Evolutionary conservation across 176 grass and related monocot species (phyloP).

Genomic region (Oryza meridionalis): DNA sequence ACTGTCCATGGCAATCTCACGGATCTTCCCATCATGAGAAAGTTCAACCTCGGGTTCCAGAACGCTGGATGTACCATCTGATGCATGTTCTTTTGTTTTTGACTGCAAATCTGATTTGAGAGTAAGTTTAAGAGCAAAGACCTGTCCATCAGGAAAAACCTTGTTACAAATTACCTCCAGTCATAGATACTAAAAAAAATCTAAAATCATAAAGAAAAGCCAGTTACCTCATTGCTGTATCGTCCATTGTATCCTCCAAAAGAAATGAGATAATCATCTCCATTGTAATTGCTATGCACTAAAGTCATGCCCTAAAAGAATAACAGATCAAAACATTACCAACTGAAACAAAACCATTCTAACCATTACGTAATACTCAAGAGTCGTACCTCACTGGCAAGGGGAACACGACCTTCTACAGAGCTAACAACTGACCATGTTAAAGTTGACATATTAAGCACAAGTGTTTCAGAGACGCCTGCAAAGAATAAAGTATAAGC

Average conservation of each 20-base stretch:
- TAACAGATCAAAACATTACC: slow-evolving; percentile 42
- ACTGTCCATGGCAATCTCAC: slow-evolving; percentile 90
- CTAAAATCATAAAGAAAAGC: background rate
- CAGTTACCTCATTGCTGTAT: slow-evolving; percentile 90
- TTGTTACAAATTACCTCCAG: slow-evolving; percentile 29
- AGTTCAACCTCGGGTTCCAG: slow-evolving; percentile 76
- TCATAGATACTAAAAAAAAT: slow-evolving; percentile 24
- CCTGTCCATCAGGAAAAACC: slow-evolving; percentile 54
- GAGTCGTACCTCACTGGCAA: slow-evolving; percentile 90
- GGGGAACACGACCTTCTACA: slow-evolving; percentile 85
- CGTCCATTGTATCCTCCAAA: slow-evolving; percentile 99
- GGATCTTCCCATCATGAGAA: slow-evolving; percentile 88
- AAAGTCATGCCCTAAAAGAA: slow-evolving; percentile 84
- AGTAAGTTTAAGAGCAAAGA: slow-evolving; percentile 80
- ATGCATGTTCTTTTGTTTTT: slow-evolving; percentile 44
- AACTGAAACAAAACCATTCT: slow-evolving; percentile 39
- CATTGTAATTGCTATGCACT: slow-evolving; percentile 68
- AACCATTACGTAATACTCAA: slow-evolving; percentile 31
- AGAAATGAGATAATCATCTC: slow-evolving; percentile 90
- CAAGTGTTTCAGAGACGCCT: slow-evolving; percentile 95
- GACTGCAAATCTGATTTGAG: slow-evolving; percentile 66
- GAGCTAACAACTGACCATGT: slow-evolving; percentile 91
- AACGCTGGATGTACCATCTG: slow-evolving; percentile 57
- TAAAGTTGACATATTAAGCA: slow-evolving; percentile 93
- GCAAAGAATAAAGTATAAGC: slow-evolving; percentile 39